Percentiles rank a stretch among this genome's conserved stretches.
Evolutionary conservation across 1,284 basidiomycete genomes (phyloP).

Genomic region (Mycena citricolor): DNA sequence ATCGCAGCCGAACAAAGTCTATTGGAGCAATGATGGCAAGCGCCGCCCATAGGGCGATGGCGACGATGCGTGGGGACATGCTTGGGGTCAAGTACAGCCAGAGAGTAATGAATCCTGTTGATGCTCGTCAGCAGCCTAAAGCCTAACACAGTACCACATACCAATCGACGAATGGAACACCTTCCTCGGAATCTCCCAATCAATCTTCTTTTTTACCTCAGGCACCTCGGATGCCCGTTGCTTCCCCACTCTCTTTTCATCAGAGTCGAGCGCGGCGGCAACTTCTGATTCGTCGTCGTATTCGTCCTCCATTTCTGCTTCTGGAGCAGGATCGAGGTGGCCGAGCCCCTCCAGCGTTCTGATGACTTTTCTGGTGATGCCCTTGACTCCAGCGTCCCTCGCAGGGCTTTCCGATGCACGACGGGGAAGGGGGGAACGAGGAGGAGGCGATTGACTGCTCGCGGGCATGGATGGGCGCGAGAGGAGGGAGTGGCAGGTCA

Average conservation of each 20-base stretch:
- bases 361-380: constrained; percentile 21
- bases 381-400: constrained; percentile 13
- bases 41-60: constrained; percentile 64
- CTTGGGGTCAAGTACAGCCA: constrained; percentile 69
- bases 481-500: no score
- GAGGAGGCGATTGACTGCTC: constrained; percentile 2
- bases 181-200: constrained; percentile 92
- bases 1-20: constrained; percentile 80
- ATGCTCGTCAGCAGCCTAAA: constrained; percentile 7
- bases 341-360: constrained; percentile 18
- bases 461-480: constrained; percentile 6
- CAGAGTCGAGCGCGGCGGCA: constrained; percentile 2
- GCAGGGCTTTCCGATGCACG: constrained; percentile 14
- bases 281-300: constrained; percentile 15
- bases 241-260: constrained; percentile 10
- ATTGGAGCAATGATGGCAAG: constrained; percentile 72
- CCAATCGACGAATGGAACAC: constrained; percentile 89
- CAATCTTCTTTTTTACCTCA: constrained; percentile 35
- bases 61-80: constrained; percentile 52
- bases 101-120: constrained; percentile 79
- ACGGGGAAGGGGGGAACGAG: constrained; percentile 8
- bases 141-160: constrained; percentile 37
- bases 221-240: constrained; percentile 3
- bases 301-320: constrained; percentile 13
- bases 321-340: constrained; percentile 5